Evolutionary conservation across 257 asterid genomes (phyloP).

Genomic region (Solanum rostratum): DNA sequence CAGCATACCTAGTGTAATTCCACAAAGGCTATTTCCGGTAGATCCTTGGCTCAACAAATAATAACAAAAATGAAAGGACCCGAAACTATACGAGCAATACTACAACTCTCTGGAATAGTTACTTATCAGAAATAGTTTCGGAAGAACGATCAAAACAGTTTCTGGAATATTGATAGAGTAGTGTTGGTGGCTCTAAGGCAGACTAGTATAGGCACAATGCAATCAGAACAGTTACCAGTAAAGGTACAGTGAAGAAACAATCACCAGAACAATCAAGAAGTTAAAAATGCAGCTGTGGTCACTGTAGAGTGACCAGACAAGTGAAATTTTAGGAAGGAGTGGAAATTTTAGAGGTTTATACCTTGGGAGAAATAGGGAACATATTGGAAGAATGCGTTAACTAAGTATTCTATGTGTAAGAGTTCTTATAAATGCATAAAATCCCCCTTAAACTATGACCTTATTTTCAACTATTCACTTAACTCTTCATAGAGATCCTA

Average conservation of each 20-base stretch:
- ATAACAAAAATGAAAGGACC: too few species aligned
- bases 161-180: background rate
- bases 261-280: too few species aligned
- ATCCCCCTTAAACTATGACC: too few species aligned
- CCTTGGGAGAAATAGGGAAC: background rate
- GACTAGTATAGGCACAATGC: background rate
- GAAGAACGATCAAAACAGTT: background rate
- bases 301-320: background rate
- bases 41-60: too few species aligned
- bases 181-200: background rate
- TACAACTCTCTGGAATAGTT: background rate
- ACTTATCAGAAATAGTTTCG: background rate
- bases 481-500: too few species aligned
- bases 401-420: background rate
- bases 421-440: background rate
- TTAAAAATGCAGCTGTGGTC: background rate
- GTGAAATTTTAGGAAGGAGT: background rate
- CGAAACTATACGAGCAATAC: too few species aligned
- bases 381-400: background rate
- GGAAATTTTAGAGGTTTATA: background rate
- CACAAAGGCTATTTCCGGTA: too few species aligned
- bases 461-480: too few species aligned
- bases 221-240: background rate
- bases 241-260: background rate
- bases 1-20: too few species aligned